Conservation (phyloP, 495 filamentous ascomycete species). For the Aspergillus kassunensis region DNA sequence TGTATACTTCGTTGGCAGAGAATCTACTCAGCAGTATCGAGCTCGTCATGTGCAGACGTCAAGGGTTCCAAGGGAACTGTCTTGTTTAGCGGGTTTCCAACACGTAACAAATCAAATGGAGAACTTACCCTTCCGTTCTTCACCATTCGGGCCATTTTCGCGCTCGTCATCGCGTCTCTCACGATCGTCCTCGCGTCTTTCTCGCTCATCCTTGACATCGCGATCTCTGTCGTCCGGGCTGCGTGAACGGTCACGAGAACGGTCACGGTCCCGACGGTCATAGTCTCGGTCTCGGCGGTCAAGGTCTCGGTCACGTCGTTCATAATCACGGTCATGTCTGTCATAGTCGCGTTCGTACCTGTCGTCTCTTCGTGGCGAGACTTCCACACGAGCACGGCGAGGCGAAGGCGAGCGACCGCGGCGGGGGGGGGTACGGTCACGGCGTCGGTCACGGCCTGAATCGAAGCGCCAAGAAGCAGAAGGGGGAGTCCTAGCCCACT, state of each 20-base stretch:
- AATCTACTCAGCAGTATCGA: slow-evolving; percentile 90
- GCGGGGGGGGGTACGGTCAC: slow-evolving; percentile 77
- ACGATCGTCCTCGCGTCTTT: slow-evolving; percentile 64
- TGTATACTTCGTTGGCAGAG: slow-evolving; percentile 12
- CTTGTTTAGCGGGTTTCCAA: slow-evolving; percentile 1
- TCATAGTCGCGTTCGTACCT: slow-evolving; percentile 74
- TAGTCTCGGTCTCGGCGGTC: slow-evolving; percentile 69
- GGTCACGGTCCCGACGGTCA: slow-evolving; percentile 54
- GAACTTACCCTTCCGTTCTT: slow-evolving; percentile 83
- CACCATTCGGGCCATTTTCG: slow-evolving; percentile 44
- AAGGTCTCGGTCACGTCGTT: slow-evolving; percentile 64
- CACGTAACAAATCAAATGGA: background rate
- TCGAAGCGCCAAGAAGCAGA: slow-evolving; percentile 99
- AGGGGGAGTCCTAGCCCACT: slow-evolving; percentile 98
- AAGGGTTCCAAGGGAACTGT: slow-evolving; percentile 64
- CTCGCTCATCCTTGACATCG: slow-evolving; percentile 63
- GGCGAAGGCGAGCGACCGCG: slow-evolving; percentile 70
- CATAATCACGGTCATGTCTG: slow-evolving; percentile 65
- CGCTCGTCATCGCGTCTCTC: slow-evolving; percentile 51
- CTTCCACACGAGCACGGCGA: slow-evolving; percentile 72
- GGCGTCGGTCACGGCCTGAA: slow-evolving; percentile 71
- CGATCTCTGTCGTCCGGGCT: slow-evolving; percentile 66
- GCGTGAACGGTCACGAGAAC: slow-evolving; percentile 70
- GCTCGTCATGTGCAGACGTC: slow-evolving; percentile 85
- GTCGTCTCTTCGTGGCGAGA: slow-evolving; percentile 88